Base-by-base conservation (phyloP, 257 asterid genomes). In the Ballota nigra region DNA sequence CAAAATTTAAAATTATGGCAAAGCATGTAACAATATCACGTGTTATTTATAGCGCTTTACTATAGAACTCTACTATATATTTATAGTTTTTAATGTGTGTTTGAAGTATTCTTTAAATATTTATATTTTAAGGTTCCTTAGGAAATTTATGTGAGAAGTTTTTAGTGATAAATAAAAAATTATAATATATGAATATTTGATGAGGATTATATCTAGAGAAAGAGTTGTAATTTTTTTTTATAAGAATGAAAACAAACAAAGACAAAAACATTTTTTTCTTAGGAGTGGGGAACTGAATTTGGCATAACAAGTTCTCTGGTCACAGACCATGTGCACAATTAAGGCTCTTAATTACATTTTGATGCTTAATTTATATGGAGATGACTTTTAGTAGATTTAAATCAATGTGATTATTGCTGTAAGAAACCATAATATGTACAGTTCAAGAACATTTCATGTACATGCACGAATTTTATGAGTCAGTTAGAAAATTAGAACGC, bases 321-420 rank as follows among this genome's bases (percentile, higher is more conserved):
- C 70, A 59, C 78, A 73, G 51, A 59, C 28, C 75, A 68, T 68
- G 75, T 60, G 66, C 56, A 29, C 23, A 68, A 18, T 68, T 68
- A 68, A 68, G 57, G 70, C 34, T 75, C 74, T 68, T 61, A 60
- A 60, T 49, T 75, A 60, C 63, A 47, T 33, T 47, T 59, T 8
- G 47, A 33, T 45, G 53, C 70, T 69, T 75, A 75, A 55, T 59
- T 66, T 47, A 60, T 65, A 60, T 61, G 22, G 57, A 60, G 11
- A 60, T 60, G 70, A 49, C 75, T 68, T 75, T 67, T 49, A 38
- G 70, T 49, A 33, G 18, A 23, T 43, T 68, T 49, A 5, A 49
- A 68, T 43, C 79, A 34, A 61, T 47, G 63, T 31, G 64, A 51
- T 43, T 41, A n/a, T n/a, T 7, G 74, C 16, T 12, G 18, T 52